These are phyloP conservation scores for Rickenella mellea DNA, from an alignment of 768 basidiomycete species.

Conservation along the genomic window DNA sequence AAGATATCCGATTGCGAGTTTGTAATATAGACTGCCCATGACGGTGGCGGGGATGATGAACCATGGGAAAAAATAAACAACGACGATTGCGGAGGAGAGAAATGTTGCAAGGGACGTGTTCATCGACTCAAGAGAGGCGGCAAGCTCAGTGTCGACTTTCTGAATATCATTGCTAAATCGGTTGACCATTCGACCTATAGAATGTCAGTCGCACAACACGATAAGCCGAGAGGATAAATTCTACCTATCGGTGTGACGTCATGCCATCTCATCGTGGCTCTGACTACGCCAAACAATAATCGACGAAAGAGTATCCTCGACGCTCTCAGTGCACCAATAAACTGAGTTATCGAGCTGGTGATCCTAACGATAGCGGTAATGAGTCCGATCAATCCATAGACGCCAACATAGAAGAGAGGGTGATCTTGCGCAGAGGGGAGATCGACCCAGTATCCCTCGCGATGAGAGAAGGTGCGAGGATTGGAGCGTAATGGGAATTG, in stretches of 20 bases:
- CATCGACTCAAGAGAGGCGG: conserved; percentile 5
- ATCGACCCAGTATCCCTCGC: not conserved
- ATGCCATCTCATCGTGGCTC: conserved; percentile 79
- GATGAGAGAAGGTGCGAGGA: not conserved
- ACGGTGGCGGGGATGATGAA: conserved; percentile 6
- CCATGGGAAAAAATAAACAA: conserved; percentile 11
- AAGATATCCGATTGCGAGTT: conserved; percentile 11
- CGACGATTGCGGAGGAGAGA: conserved; percentile 16
- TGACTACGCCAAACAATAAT: conserved; percentile 59
- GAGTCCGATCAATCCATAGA: conserved; percentile 57
- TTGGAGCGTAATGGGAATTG: not conserved
- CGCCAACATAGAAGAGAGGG: conserved; percentile 62
- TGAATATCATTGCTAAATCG: conserved; percentile 21
- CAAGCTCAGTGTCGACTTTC: conserved; percentile 8
- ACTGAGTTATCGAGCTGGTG: conserved; percentile 42
- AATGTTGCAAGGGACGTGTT: conserved; percentile 8
- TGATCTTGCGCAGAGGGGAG: conserved; percentile 35
- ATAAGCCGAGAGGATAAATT: too few species aligned
- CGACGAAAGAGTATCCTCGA: conserved; percentile 31
- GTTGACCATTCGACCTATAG: conserved; percentile 36
- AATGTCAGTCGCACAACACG: conserved; percentile 8
- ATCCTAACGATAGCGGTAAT: conserved; percentile 37
- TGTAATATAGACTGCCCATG: conserved; percentile 4
- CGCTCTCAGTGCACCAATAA: conserved; percentile 45
- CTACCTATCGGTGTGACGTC: conserved; percentile 74